Evolutionary conservation across 1,284 basidiomycete species (phyloP), one percentile per base, ranked within the genome.

Genomic region (Anthracocystis walkeri): DNA sequence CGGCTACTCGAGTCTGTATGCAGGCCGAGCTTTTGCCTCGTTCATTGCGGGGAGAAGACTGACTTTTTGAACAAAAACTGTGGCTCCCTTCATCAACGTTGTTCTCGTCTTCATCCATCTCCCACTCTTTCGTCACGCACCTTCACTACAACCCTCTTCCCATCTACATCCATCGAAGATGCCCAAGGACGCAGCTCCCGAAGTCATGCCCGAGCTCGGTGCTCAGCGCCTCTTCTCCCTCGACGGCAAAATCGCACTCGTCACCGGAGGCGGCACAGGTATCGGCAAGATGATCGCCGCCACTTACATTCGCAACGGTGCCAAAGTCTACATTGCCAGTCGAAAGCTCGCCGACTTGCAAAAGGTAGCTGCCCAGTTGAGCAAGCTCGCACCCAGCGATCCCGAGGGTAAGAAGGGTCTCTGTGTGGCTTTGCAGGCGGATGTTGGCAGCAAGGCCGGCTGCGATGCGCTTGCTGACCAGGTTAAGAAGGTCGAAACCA

Each of bases 301-400:
- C 0, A 91, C 91, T 0, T 90, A 92, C 77, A 91, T 92, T 1
- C 90, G 91, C 86, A 94, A 93, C 78, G 92, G 92, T 8, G 92
- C 90, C 40, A 80, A 82, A 45, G 91, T 93, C 29, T 93, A 94
- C 86, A 94, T 95, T 78, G 93, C 94, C 10, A 91, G 91, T 3
- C 88, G 93, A 53, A 94, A 94, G 69, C 52, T 84, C 16, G 48
- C 71, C 14, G 82, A 92, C 75, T 88, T 95, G 61, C 89, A 92
- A 85, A 89, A 91, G 87, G 84, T 83, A 7, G 78, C 82, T 6
- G 44, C 53, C 29, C 58, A 72, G 50, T 64, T 82, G 12, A 61
- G 59, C 53, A 68, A 66, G 58, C 55, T 78, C 20, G 76, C 79
- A 1, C 82, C 81, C 2, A 58, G 48, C 62, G 75, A 74, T 51